Conservation (phyloP, 495 filamentous ascomycete genomes). For the Penicillium fimorum region DNA sequence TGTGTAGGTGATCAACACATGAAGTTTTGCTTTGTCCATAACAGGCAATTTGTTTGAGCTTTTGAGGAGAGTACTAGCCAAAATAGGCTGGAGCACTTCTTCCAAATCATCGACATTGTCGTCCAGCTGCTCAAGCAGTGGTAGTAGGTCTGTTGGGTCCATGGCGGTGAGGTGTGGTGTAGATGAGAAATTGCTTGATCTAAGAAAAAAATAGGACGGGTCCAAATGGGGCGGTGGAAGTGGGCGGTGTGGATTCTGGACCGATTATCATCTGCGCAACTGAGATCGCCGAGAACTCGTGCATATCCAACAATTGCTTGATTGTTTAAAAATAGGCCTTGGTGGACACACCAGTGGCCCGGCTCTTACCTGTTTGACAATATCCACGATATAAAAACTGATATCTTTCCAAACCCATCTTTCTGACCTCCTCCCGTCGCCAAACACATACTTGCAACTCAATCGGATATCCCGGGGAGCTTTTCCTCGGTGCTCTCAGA, state of each 20-base stretch:
- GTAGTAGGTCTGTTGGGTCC: conserved; percentile 44
- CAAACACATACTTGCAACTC: neutral
- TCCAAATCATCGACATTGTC: conserved; percentile 75
- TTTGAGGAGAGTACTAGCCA: conserved; percentile 61
- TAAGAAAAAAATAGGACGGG: conserved; percentile 27
- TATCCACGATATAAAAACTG: neutral
- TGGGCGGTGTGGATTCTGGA: conserved; percentile 23
- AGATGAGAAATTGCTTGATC: conserved; percentile 9
- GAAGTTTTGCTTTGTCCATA: conserved; percentile 90
- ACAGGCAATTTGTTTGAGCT: conserved; percentile 77
- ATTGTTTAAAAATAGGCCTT: neutral
- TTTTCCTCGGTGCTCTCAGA: conserved; percentile 27
- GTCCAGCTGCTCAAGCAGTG: conserved; percentile 68
- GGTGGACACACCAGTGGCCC: neutral
- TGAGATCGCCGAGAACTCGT: neutral
- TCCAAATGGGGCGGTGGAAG: conserved; percentile 19
- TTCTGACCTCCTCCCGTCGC: neutral
- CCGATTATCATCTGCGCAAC: conserved; percentile 20
- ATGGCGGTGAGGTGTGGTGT: conserved; percentile 25
- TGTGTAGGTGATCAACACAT: conserved; percentile 77
- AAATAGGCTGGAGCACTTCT: conserved; percentile 64
- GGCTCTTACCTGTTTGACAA: neutral
- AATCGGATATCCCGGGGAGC: conserved; percentile 10
- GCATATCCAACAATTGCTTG: conserved; percentile 1
- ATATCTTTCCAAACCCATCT: neutral